phyloP scores from a whole-genome alignment of 106 monocot genomes.

The Dioscorea zingiberensis region DNA sequence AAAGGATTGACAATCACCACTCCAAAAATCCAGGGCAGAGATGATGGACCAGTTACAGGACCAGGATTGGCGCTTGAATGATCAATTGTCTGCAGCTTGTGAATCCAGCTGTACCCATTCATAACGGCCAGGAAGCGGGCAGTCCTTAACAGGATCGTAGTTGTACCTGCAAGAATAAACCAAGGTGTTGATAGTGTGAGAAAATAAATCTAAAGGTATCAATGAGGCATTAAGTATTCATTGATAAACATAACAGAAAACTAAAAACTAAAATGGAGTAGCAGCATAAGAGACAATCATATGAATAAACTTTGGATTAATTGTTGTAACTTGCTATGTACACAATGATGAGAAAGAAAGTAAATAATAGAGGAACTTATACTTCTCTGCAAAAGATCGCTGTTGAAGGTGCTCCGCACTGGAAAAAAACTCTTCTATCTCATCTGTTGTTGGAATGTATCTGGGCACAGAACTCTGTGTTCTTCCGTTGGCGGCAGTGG shows the following conservation, averaged over 20 bases:
- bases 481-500: conserved; percentile 18
- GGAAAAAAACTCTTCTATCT: conserved; percentile 85
- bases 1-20: not conserved
- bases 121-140: conserved; percentile 54
- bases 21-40: conserved; percentile 14
- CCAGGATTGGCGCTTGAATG: too few relatives aligned
- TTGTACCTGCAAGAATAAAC: conserved; percentile 47
- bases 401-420: conserved; percentile 62
- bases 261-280: not conserved
- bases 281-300: not conserved
- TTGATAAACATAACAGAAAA: too few relatives aligned
- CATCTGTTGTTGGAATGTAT: conserved; percentile 34
- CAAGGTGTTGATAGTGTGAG: not conserved
- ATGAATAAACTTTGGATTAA: too few relatives aligned
- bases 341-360: too few relatives aligned
- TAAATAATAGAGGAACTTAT: conserved; percentile 1
- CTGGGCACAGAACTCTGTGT: conserved; percentile 6
- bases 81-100: not conserved
- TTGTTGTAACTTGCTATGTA: too few relatives aligned
- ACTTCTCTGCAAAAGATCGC: conserved; percentile 57
- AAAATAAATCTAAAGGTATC: not conserved
- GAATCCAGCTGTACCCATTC: conserved; percentile 55
- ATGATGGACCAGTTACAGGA: not conserved
- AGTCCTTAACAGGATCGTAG: conserved; percentile 54
- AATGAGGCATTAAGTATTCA: conserved; percentile 1